A percentile compares a stretch with the other conserved stretches of the same genome.
These are phyloP conservation scores for Amoeboaphelidium protococcarum DNA, from an alignment of 371 early-diverging fungal genomes.

Conservation along the genomic window DNA sequence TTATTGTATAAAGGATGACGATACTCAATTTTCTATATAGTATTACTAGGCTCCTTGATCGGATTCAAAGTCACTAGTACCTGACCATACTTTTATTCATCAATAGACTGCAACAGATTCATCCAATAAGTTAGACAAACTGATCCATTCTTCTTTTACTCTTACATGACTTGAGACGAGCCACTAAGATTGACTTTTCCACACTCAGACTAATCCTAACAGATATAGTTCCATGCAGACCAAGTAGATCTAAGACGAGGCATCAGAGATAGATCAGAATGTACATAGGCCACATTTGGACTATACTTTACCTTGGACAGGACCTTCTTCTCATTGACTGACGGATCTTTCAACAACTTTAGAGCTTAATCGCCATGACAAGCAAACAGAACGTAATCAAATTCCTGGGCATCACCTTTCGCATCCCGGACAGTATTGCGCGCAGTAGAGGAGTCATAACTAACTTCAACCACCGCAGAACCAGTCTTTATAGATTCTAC, in stretches of 20 bases:
- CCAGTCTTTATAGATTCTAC: conserved; percentile 11
- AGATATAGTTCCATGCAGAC: conserved; percentile 29
- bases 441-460: neutral
- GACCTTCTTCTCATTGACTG: conserved; percentile 15
- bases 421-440: conserved; percentile 7
- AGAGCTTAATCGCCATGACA: conserved; percentile 26
- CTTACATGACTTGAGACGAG: no score
- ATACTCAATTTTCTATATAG: conserved; percentile 17
- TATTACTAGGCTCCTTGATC: conserved; percentile 14
- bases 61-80: conserved; percentile 31
- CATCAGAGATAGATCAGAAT: conserved; percentile 23
- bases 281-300: conserved; percentile 21
- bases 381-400: conserved; percentile 27
- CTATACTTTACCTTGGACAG: conserved; percentile 16
- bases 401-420: conserved; percentile 10
- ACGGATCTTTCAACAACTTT: conserved; percentile 17
- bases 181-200: no score
- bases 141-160: no score
- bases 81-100: conserved; percentile 14
- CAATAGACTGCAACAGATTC: conserved; percentile 24
- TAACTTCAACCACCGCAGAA: conserved; percentile 8
- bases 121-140: conserved; percentile 31
- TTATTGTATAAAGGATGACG: conserved; percentile 19
- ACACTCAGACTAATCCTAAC: no score
- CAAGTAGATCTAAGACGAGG: conserved; percentile 18